Evolutionary conservation across 257 asterid genomes (phyloP).

Genomic region (Scutellaria minor): DNA sequence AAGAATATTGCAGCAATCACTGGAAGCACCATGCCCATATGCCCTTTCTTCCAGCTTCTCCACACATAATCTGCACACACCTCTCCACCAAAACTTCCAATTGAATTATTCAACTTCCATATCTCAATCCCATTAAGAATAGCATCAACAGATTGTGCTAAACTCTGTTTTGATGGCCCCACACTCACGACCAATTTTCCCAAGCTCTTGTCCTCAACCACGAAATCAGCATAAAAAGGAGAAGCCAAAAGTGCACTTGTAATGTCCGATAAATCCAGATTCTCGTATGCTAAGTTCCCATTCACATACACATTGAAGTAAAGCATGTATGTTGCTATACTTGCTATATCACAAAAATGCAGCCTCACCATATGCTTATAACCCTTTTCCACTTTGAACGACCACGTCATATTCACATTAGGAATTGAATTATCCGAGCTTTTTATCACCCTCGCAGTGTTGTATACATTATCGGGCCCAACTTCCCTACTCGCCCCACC

Average conservation of each 20-base stretch:
- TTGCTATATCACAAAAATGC: slow-evolving; percentile 95
- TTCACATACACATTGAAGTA: slow-evolving; percentile 85
- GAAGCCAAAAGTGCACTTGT: slow-evolving; percentile 70
- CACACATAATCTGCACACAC: slow-evolving; percentile 56
- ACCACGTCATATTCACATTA: slow-evolving; percentile 61
- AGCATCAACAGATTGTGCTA: slow-evolving; percentile 69
- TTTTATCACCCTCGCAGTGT: slow-evolving; percentile 71
- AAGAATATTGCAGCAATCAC: slow-evolving; percentile 60
- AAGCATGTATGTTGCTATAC: slow-evolving; percentile 58
- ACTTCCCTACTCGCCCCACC: slow-evolving; percentile 94
- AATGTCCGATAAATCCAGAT: slow-evolving; percentile 65
- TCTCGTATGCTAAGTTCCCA: slow-evolving; percentile 70
- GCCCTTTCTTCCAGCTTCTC: slow-evolving; percentile 66
- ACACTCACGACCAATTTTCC: slow-evolving; percentile 60
- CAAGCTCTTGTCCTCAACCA: slow-evolving; percentile 52
- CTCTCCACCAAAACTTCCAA: slow-evolving; percentile 78
- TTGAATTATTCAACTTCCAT: slow-evolving; percentile 72
- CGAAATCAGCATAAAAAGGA: slow-evolving; percentile 88
- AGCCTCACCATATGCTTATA: slow-evolving; percentile 67
- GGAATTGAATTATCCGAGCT: slow-evolving; percentile 55
- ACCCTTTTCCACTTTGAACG: slow-evolving; percentile 64
- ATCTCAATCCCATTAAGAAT: slow-evolving; percentile 90
- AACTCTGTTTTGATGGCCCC: slow-evolving; percentile 77
- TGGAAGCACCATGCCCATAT: slow-evolving; percentile 46
- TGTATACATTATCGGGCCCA: slow-evolving; percentile 89